Base-by-base conservation (phyloP, 345 rosid species). In the Kandelia obovata region DNA sequence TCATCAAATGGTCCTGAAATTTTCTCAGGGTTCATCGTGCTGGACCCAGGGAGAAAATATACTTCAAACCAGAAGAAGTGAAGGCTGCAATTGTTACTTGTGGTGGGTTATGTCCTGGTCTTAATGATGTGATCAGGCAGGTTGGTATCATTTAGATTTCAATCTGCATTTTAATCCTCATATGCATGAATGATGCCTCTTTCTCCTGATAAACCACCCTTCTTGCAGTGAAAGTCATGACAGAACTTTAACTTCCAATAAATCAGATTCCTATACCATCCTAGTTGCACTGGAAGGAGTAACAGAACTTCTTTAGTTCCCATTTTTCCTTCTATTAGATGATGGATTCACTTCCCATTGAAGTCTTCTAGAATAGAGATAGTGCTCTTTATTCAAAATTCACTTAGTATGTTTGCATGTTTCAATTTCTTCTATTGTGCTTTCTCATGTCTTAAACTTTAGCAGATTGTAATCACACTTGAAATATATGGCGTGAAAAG, bases 71-170 rank as follows among this genome's bases (percentile, higher is more conserved):
- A 31, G 95, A 89, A 79, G 84, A 93, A 82, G 97, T 91, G 39
- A 89, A 91, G 66, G 92, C 97, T 32, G 96, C 96, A 0, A 96
- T 92, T 74, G 80, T 96, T 65, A 96, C 98, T 60, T 96, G 97
- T 84, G 96, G 96, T 75, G 96, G 97, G 47, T 90, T 95, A 58
- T 95, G 96, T 80, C 97, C 96, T 70, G 96, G 96, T 73, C 96
- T 94, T 58, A 92, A 92, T 82, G 96, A 95, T 83, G 94, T 90
- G 77, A 92, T 89, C 55, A 87, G 91, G 84, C 97, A 93, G 65
- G 98, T 87, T 27, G 71, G 89, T 65, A 39, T 65, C 61, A 47
- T 60, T 39, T 32, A 37, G 53, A 60, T 27, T 7, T 61, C 51
- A 34, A 59, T 39, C 62, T 31, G 32, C 51, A 75, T 21, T 53